Percentiles rank a stretch among this genome's conserved stretches.
These are phyloP conservation scores for Backusella parvicylindrica DNA, from an alignment of 192 early-diverging fungal species.

Conservation along the genomic window DNA sequence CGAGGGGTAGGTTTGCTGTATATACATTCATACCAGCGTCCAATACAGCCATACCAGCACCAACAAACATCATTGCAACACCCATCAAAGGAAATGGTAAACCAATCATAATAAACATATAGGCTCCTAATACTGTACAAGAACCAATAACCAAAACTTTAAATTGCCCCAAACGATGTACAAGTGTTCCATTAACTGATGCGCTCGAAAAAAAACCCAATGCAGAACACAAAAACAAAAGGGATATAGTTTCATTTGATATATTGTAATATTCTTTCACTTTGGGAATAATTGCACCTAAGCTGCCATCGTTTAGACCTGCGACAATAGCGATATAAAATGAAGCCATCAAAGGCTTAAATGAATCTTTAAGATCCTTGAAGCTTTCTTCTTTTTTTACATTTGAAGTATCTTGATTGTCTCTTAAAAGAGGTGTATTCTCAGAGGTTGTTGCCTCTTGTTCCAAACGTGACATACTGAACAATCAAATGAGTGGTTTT, in stretches of 20 bases:
- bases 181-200: slow-evolving; percentile 25
- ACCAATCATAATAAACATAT: slow-evolving; percentile 17
- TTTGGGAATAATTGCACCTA: slow-evolving; percentile 29
- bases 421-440: not conserved
- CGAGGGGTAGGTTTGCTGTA: slow-evolving; percentile 24
- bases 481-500: no score
- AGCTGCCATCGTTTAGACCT: slow-evolving; percentile 26
- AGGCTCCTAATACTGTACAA: not conserved
- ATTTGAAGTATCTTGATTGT: not conserved
- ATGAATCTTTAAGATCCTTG: not conserved
- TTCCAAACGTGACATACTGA: not conserved
- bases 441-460: not conserved
- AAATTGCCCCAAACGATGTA: slow-evolving; percentile 14
- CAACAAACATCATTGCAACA: slow-evolving; percentile 19
- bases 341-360: not conserved
- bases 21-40: slow-evolving; percentile 35
- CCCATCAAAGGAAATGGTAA: slow-evolving; percentile 26
- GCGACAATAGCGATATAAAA: slow-evolving; percentile 16
- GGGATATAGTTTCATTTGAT: slow-evolving; percentile 23
- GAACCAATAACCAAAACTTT: slow-evolving; percentile 13
- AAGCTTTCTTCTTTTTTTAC: slow-evolving; percentile 6
- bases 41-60: slow-evolving; percentile 22
- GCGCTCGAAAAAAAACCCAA: slow-evolving; percentile 26
- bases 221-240: slow-evolving; percentile 23
- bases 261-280: slow-evolving; percentile 32